Percentiles rank a stretch among this genome's conserved stretches.
Evolutionary conservation across 1,139 yeast species (phyloP).

Genomic region (Lodderomyces parapsilosis): DNA sequence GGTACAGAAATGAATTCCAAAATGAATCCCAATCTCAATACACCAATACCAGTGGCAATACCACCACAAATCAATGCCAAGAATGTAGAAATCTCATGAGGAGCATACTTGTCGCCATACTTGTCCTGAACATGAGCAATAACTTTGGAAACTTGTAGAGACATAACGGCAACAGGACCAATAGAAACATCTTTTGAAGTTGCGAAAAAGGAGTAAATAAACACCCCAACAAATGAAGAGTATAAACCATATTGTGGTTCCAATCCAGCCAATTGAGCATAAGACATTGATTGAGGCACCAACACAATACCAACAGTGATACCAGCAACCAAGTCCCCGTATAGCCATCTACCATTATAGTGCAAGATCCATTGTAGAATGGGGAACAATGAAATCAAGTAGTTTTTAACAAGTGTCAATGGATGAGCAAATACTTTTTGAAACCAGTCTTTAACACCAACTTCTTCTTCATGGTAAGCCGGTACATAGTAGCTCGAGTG

Average conservation of each 20-base stretch:
- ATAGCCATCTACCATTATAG: conserved; percentile 77
- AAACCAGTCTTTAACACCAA: conserved; percentile 48
- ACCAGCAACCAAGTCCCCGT: conserved; percentile 87
- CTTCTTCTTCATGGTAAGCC: conserved; percentile 41
- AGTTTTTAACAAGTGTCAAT: conserved; percentile 32
- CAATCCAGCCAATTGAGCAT: conserved; percentile 83
- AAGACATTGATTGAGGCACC: conserved; percentile 96
- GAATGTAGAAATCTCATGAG: conserved; percentile 75
- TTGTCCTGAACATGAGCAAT: conserved; percentile 56
- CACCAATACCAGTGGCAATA: conserved; percentile 77
- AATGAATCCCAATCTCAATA: conserved; percentile 81
- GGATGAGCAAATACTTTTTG: conserved; percentile 42
- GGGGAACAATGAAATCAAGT: conserved; percentile 71
- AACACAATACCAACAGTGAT: conserved; percentile 89
- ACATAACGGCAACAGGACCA: conserved; percentile 98
- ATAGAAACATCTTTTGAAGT: conserved; percentile 94
- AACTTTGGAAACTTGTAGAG: conserved; percentile 79
- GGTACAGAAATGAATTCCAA: conserved; percentile 88
- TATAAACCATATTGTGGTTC: conserved; percentile 84
- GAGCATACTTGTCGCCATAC: conserved; percentile 41
- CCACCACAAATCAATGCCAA: conserved; percentile 82
- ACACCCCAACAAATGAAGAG: conserved; percentile 89
- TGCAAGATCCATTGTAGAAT: conserved; percentile 79
- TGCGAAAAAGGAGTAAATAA: conserved; percentile 86
- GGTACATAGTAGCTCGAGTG: conserved; percentile 25